Base-by-base conservation (phyloP, 306 rosid species). In the Cercis canadensis region DNA sequence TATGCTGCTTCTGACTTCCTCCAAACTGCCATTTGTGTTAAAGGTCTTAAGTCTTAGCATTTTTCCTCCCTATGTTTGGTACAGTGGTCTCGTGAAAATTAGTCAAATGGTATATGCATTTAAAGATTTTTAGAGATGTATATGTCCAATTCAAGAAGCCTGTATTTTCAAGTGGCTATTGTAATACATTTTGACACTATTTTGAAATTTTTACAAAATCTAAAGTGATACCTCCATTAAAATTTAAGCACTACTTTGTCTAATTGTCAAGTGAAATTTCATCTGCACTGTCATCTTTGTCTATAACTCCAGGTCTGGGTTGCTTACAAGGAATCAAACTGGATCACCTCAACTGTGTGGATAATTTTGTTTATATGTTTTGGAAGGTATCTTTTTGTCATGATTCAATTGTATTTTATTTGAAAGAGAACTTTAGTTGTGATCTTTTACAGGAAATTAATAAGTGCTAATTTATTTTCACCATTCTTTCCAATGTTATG, bases 271-370 rank as follows among this genome's bases (percentile, higher is more conserved):
- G 52, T 12, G 44, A 70, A 45, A 34, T 70, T 83, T 80, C 75
- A 53, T 65, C 8, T 57, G 58, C 24, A 46, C 67, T 64, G 33
- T 58, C 13, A 63, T 39, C 16, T 52, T 67, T 62, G 34, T 73
- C 45, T 39, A 29, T 71, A 73, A 63, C 74, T 33, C 61, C 82
- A 92, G 98, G 69, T 80, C 31, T 92, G 98, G 98, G 60, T 92
- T 76, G 52, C 51, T 41, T 88, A 92, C 81, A 92, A 90, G 83
- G 98, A 92, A 58, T 71, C 92, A 46, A 86, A 72, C 74, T 86
- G 92, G 90, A 59, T 81, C 68, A 75, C 69, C 72, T 87, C 92
- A 59, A 36, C 78, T 52, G 32, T 85, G 21, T 92, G 96, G 98
- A 85, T 85, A 51, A 14, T 82, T 70, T 69, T 92, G 4, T 86